Evolutionary conservation across 495 filamentous ascomycete genomes (phyloP), one percentile per base, ranked within the genome.

Genomic region (Hypoxylon intermedium): DNA sequence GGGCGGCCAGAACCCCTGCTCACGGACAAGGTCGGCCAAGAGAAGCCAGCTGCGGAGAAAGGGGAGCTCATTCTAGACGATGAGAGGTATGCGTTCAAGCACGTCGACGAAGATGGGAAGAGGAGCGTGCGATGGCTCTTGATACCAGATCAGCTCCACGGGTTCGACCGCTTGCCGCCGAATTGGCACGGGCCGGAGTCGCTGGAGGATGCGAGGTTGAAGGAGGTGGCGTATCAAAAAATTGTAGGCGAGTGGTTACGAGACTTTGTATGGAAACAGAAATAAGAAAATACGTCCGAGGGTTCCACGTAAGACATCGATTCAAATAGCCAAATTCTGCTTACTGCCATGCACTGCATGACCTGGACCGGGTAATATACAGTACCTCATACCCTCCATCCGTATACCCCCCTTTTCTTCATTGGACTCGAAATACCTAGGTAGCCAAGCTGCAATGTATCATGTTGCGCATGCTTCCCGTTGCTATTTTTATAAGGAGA

Each of bases 91-190:
- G 61, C 64, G 16, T 72, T 68, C 46, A 71, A 77, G 48, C 58
- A 67, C 31, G 42, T 28, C n/a, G 60, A 66, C 42, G 58, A 66
- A 2, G 58, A 33, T 7, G 58, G 55, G 18, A 65, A 60, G 20
- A 60, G 46, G 24, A 63, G 62, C 26, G 70, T 74, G 6, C 48
- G 57, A 19, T 77, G 76, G 76, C 31, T 79, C 48, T 42, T 79
- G 13, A 65, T 77, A 18, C 74, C 76, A 2, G 74, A 79, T 52
- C 57, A 56, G 7, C n/a, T 77, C 0, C 75, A 78, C 46, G 75
- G 72, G 3, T 77, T 71, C 48, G 75, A 78, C 53, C 51, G 30
- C 12, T 1, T 61, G 13, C 57, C 57, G 1, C 11, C 7, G 11
- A 4, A 18, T 0, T 60, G 46, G 51, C 68, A 71, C 38, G 47